Conservation (phyloP, 352 stramenopile species). For the Phytophthora agathidicida region DNA sequence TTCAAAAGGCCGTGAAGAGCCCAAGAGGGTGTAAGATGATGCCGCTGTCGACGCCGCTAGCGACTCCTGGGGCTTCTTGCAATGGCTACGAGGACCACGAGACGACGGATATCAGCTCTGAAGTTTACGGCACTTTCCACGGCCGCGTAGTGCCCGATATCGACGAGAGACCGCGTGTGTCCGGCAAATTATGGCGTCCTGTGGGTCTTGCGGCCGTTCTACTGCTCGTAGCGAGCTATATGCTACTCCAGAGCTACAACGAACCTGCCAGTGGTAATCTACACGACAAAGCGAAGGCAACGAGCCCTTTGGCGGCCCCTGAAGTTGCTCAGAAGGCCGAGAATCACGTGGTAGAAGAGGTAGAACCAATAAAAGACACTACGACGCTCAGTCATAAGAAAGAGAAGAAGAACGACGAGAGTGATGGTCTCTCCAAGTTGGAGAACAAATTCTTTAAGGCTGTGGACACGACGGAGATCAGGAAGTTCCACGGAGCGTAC, state of each 20-base stretch:
- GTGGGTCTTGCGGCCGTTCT: conserved; percentile 18
- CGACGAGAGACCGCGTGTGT: conserved; percentile 1
- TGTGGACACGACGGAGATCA: conserved; percentile 23
- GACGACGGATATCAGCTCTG: not conserved
- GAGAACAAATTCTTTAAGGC: conserved; percentile 28
- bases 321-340: not conserved
- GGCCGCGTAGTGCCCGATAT: conserved; percentile 15
- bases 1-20: conserved; percentile 9
- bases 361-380: not conserved
- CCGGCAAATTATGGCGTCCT: conserved; percentile 16
- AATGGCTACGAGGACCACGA: conserved; percentile 5
- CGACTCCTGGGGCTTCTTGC: not conserved
- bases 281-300: not conserved
- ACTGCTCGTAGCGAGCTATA: conserved; percentile 23
- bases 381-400: conserved; percentile 26
- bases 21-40: conserved; percentile 17
- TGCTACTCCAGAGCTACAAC: conserved; percentile 28
- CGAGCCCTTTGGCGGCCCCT: not conserved
- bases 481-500: conserved; percentile 35
- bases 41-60: conserved; percentile 15
- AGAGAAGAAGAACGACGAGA: conserved; percentile 12
- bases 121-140: conserved; percentile 27
- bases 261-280: not conserved
- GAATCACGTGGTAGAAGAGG: not conserved
- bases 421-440: conserved; percentile 27